Evolutionary conservation across 768 basidiomycete genomes (phyloP).

Genomic region (Trichaptum fuscoviolaceum): DNA sequence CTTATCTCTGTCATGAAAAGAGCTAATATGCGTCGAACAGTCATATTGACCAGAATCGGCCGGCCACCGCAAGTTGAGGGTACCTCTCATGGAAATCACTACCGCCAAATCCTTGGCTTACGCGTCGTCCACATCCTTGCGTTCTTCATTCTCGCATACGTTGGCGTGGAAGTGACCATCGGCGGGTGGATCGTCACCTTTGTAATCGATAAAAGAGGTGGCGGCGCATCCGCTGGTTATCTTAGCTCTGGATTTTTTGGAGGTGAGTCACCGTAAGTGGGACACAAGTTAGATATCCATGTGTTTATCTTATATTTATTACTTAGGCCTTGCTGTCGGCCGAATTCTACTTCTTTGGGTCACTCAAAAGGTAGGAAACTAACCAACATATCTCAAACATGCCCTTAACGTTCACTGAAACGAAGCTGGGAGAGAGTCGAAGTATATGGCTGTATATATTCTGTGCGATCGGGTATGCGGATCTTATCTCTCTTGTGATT

Average conservation of each 20-base stretch:
- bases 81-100: constrained; percentile 11
- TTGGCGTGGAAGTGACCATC: constrained; percentile 29
- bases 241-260: constrained; percentile 55
- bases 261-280: constrained; percentile 40
- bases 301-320: neutral
- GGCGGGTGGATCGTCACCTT: constrained; percentile 64
- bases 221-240: constrained; percentile 46
- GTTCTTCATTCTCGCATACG: constrained; percentile 27
- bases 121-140: constrained; percentile 24
- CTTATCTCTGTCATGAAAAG: neutral
- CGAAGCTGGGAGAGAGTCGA: constrained; percentile 25
- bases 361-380: constrained; percentile 32
- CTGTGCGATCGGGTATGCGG: constrained; percentile 29
- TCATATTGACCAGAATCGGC: neutral
- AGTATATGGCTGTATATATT: constrained; percentile 29
- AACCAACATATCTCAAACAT: neutral
- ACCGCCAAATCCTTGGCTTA: constrained; percentile 22
- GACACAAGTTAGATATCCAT: neutral
- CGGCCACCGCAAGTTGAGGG: neutral
- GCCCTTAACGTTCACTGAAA: neutral
- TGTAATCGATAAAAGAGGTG: constrained; percentile 36
- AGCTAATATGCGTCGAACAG: neutral
- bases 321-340: constrained; percentile 46
- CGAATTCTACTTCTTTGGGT: constrained; percentile 47
- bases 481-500: neutral